These are phyloP conservation scores for Fusarium coicis DNA, from an alignment of 2,329 filamentous ascomycete species.

Conservation along the genomic window DNA sequence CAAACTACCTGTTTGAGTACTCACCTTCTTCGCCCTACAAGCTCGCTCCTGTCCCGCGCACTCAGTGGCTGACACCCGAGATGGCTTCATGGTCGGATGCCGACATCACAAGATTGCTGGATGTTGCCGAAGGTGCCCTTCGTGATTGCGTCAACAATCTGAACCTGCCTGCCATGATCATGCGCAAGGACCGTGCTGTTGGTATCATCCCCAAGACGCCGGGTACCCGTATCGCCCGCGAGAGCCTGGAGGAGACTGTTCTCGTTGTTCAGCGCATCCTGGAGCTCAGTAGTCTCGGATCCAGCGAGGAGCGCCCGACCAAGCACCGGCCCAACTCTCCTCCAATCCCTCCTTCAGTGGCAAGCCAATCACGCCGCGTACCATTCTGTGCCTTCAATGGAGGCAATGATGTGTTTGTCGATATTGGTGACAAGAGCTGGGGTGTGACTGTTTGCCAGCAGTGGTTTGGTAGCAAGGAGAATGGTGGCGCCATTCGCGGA, in stretches of 20 bases:
- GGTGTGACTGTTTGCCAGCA: constrained; percentile 92
- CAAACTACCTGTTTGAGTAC: constrained; percentile 93
- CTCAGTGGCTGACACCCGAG: constrained; percentile 79
- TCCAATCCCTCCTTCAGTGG: constrained; percentile 28
- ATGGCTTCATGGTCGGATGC: constrained; percentile 81
- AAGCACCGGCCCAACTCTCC: constrained; percentile 35
- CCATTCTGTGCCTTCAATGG: constrained; percentile 99
- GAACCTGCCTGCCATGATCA: constrained; percentile 79
- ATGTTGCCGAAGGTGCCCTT: constrained; percentile 87
- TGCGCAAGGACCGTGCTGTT: constrained; percentile 90
- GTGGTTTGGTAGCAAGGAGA: constrained; percentile 74
- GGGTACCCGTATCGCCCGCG: constrained; percentile 78
- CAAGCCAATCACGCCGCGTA: constrained; percentile 55
- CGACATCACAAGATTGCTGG: constrained; percentile 83
- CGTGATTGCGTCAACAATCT: constrained; percentile 83
- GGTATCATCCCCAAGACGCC: constrained; percentile 76
- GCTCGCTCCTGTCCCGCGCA: constrained; percentile 73
- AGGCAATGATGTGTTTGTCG: constrained; percentile 96
- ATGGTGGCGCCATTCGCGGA: constrained; percentile 65
- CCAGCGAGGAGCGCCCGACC: constrained; percentile 43
- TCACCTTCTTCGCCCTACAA: constrained; percentile 71
- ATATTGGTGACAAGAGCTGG: constrained; percentile 98
- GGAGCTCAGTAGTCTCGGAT: constrained; percentile 75
- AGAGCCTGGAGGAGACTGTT: constrained; percentile 95
- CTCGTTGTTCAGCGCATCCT: constrained; percentile 93